Percentiles rank a stretch among this genome's conserved stretches.
phyloP scores from a whole-genome alignment of 441 rosid genomes.

The Theobroma grandiflorum region DNA sequence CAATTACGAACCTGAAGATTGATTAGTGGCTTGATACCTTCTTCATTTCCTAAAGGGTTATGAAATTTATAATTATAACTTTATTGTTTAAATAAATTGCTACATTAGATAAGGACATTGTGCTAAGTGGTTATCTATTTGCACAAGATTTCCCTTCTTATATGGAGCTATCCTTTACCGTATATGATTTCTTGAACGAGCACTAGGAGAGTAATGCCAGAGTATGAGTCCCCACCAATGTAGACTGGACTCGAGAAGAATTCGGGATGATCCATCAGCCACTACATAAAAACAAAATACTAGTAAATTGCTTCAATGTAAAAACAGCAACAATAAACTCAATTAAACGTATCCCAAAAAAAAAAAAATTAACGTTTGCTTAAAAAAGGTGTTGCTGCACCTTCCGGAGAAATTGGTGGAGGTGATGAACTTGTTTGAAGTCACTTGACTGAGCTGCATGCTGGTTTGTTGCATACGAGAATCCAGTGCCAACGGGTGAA shows the following conservation, averaged over 20 bases:
- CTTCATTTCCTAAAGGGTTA: slow-evolving; percentile 56
- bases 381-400: slow-evolving; percentile 34
- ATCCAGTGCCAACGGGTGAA: slow-evolving; percentile 77
- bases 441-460: slow-evolving; percentile 52
- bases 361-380: neutral
- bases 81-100: neutral
- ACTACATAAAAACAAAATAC: slow-evolving; percentile 43
- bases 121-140: too few species aligned
- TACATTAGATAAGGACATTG: too few species aligned
- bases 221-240: slow-evolving; percentile 77
- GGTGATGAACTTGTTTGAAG: slow-evolving; percentile 43
- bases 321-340: neutral
- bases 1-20: slow-evolving; percentile 56
- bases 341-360: neutral
- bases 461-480: slow-evolving; percentile 55
- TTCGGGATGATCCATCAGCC: slow-evolving; percentile 62
- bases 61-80: neutral
- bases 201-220: slow-evolving; percentile 63
- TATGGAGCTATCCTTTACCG: slow-evolving; percentile 37
- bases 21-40: slow-evolving; percentile 49
- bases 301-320: neutral
- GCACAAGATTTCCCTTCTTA: neutral
- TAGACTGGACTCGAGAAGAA: slow-evolving; percentile 58
- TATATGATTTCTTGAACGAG: slow-evolving; percentile 49
- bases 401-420: slow-evolving; percentile 55